Evolutionary conservation across 345 rosid species (phyloP), one percentile per base, ranked within the genome.

Genomic region (Corymbia maculata): DNA sequence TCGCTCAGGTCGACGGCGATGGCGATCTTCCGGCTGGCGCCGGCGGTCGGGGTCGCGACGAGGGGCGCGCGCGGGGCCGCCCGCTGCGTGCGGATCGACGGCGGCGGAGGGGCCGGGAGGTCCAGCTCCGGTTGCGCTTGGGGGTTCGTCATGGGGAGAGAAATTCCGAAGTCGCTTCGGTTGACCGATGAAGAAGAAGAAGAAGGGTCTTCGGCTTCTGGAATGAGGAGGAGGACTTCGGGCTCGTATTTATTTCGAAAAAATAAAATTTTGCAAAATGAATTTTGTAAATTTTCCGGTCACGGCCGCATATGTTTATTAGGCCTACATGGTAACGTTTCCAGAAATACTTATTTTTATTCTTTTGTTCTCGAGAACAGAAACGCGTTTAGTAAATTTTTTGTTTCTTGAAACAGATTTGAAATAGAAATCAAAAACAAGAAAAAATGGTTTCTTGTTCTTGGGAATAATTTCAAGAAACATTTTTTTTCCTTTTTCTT

Each of bases 1-100:
- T 94, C 94, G 90, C 96, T 94, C 61, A 95, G 93, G 85, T 95
- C 98, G 30, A 95, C 95, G 87, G 96, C 98, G 86, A 95, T 94
- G 2, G 94, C 98, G 45, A 95, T 90, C 86, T 90, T 92, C 42
- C 98, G 90, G 52, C 93, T 94, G n/a, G 93, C 89, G 14, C 92
- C 94, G 55, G 91, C 24, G 19, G 94, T 90, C 4, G 93, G 93
- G 49, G 93, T 88, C 4, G 55, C 86, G 57, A 85, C 30, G 87
- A 88, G 79, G 28, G 92, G 91, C 57, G 89, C 75, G 12, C 88
- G 85, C 2, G 94, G 93, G 32, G 94, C 84, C 6, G 92, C 85
- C 3, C 90, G 91, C 6, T 87, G 90, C 55, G 89, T 75, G 47
- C 55, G 82, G 88, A 90, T 89, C 36, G 91, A 22, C 21, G 93